phyloP scores from a whole-genome alignment of 208 protist species.

The Acanthamoeba sp. region DNA sequence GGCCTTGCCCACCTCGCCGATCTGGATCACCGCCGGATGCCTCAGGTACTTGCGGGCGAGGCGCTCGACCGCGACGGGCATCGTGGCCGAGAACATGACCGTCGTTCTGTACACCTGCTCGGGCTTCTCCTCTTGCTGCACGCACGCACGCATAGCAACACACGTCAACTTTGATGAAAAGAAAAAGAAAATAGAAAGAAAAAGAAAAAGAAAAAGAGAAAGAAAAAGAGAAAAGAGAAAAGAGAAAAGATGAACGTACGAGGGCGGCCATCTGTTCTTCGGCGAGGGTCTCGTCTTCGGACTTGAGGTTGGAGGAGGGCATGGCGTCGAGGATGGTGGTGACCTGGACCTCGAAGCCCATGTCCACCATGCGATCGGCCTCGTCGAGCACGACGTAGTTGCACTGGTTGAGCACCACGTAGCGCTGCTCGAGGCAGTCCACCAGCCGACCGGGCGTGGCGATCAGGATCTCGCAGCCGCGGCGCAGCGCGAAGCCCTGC shows the following conservation, averaged over 20 bases:
- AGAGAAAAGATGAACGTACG: background rate
- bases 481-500: constrained; percentile 78
- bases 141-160: background rate
- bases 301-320: constrained; percentile 87
- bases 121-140: background rate
- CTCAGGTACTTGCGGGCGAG: constrained; percentile 88
- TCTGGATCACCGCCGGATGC: constrained; percentile 43
- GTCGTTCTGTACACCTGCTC: constrained; percentile 89
- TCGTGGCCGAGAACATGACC: constrained; percentile 94
- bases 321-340: constrained; percentile 89
- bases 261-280: constrained; percentile 33
- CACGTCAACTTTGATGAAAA: background rate
- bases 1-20: constrained; percentile 80
- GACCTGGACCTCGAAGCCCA: constrained; percentile 91
- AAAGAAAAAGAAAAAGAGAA: background rate
- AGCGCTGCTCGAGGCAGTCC: constrained; percentile 95
- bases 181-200: background rate
- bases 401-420: constrained; percentile 96
- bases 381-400: constrained; percentile 99
- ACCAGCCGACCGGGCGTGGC: constrained; percentile 97
- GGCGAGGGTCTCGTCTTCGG: constrained; percentile 82
- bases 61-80: constrained; percentile 91
- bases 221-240: background rate
- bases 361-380: constrained; percentile 96
- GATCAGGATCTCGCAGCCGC: constrained; percentile 92